Base-by-base conservation (phyloP, 169 alveolate genomes). In the Prorocentrum cordatum region DNA sequence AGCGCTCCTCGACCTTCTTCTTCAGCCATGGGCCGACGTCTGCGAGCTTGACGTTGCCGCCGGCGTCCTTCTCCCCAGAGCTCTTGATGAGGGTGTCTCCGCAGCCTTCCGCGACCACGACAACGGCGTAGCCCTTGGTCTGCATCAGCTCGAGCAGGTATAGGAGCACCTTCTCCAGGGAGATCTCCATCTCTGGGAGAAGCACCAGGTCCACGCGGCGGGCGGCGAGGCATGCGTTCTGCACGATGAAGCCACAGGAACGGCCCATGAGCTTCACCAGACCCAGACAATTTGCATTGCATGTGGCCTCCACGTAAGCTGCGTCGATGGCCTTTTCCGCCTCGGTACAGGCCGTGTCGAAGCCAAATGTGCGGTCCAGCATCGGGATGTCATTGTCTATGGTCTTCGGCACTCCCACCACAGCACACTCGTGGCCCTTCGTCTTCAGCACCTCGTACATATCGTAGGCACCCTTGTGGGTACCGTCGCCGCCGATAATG, bases 21-120 rank as follows among this genome's bases (percentile, higher is more conserved):
- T 42, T 42, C 54, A 82, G 68, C 91, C 91, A 82, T 5, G 91
- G 91, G 22, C 91, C 91, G n/a, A 82, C 91, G 42, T 82, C 91
- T 4, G 91, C 80, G 42, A 82, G 27, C 80, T 82, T 82, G 58
- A 62, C 64, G 80, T 82, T 61, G n/a, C 91, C 91, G 12, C 91
- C 91, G 14, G 72, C 90, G 10, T 80, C 90, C 9, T 62, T 70
- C 33, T 80, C 90, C 24, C 90, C 90, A 18, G 80, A 61, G 66
- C 90, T 80, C 36, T 80, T 31, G 66, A 80, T 67, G 72, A 80
- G 36, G 29, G 90, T 80, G 26, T 80, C 90, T 2, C 90, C 90
- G 18, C 90, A 80, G 24, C 90, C 90, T 22, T 80, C 90, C 18
- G 90, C 90, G 50, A 80, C 90, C 59, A 80, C 90, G 33, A 80